Evolutionary conservation across 108 stramenopile genomes (phyloP), one percentile per base, ranked within the genome.

Genomic region (Fragilariopsis cylindrus): DNA sequence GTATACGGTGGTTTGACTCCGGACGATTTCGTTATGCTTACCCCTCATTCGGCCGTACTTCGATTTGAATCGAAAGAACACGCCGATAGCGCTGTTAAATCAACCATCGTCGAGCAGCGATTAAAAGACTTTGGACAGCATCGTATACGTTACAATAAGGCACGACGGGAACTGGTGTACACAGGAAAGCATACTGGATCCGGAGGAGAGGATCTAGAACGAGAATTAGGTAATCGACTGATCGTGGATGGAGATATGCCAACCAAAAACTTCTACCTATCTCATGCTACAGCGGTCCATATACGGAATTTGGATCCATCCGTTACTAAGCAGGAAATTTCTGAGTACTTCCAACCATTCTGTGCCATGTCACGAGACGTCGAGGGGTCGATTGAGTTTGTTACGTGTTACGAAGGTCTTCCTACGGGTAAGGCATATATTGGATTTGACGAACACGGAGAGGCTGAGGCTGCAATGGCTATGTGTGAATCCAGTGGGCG

Each of bases 191-290:
- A 73, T 43, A 84, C 86, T 7, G 69, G 78, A 44, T 68, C 71
- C 57, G 72, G 65, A 39, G 45, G 57, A 3, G 71, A 77, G 57
- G 86, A 81, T 44, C 50, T 57, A 30, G 78, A 82, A 5, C 88
- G 90, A 73, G 72, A 79, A 16, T 79, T 74, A 4, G 82, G 80
- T 4, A 13, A 53, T 5, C 66, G 79, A 19, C 75, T 95, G 48
- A 80, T 92, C 67, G 91, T 95, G 9, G 89, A 89, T 53, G 90
- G 91, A 5, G 91, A 95, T 54, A 81, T 90, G 72, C 94, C 94
- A 16, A 89, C 91, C 58, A 80, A 87, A 43, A 77, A 86, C 15
- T 87, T 95, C 60, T 91, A 74, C 67, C 71, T 88, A n/a, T 84
- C 87, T 69, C 94, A 95, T 69, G 76, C 87, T n/a, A 78, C 76